Evolutionary conservation across 2,329 filamentous ascomycete genomes (phyloP).

Genomic region (Penicillium sp.): DNA sequence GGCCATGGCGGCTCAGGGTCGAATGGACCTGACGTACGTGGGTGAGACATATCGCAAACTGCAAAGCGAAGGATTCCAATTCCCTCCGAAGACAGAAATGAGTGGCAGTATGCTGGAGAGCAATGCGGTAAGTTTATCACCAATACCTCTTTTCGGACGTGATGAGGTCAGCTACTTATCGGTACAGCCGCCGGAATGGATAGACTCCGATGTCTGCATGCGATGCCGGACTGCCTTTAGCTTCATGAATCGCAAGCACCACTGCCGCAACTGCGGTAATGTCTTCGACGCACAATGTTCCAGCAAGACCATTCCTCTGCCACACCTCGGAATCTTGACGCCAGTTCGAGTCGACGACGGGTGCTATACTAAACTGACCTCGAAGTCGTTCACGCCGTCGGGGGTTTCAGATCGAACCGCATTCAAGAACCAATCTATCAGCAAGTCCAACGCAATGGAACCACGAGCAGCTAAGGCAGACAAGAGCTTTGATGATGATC

Average conservation of each 20-base stretch:
- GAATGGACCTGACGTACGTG: slow-evolving; percentile 80
- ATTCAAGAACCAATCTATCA: slow-evolving; percentile 50
- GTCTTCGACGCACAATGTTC: slow-evolving; percentile 97
- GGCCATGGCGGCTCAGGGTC: slow-evolving; percentile 84
- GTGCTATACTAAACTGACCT: slow-evolving; percentile 84
- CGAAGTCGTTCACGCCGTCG: slow-evolving; percentile 56
- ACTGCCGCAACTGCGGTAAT: slow-evolving; percentile 96
- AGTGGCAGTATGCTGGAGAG: slow-evolving; percentile 98
- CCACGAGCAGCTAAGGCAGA: slow-evolving; percentile 85
- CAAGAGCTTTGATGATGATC: slow-evolving; percentile 88
- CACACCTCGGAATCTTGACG: slow-evolving; percentile 87
- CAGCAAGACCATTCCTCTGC: slow-evolving; percentile 79
- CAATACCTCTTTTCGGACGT: neutral
- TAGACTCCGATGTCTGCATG: slow-evolving; percentile 98
- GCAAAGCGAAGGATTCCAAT: slow-evolving; percentile 81
- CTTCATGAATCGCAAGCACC: slow-evolving; percentile 97
- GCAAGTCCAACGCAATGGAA: slow-evolving; percentile 79
- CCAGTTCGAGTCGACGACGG: slow-evolving; percentile 94
- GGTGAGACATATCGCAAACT: slow-evolving; percentile 80
- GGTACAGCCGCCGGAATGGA: slow-evolving; percentile 86
- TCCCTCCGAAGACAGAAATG: slow-evolving; percentile 81
- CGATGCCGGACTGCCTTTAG: slow-evolving; percentile 92
- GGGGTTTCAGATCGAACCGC: slow-evolving; percentile 41
- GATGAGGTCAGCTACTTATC: slow-evolving; percentile 5
- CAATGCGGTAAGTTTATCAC: slow-evolving; percentile 68